These are phyloP conservation scores for Russula emetica DNA, from an alignment of 768 basidiomycete genomes.

Conservation along the genomic window DNA sequence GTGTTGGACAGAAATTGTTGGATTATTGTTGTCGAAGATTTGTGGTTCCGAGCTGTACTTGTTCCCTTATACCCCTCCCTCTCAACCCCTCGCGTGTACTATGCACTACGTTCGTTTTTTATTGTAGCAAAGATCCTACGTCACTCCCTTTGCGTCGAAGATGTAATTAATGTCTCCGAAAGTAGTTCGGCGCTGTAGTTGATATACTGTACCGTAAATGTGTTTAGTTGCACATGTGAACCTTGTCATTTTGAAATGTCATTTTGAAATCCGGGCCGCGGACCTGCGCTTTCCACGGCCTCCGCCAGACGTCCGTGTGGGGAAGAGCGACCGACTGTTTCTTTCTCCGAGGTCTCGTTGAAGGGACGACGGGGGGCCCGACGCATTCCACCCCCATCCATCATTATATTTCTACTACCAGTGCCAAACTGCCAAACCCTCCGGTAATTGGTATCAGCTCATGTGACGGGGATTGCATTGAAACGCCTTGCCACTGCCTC, in stretches of 20 bases:
- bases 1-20: not conserved
- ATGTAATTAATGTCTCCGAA: not conserved
- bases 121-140: not conserved
- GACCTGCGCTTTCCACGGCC: too few species aligned
- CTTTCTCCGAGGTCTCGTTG: not conserved
- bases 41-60: not conserved
- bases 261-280: conserved; percentile 14
- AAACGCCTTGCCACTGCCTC: not conserved
- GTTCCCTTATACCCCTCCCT: not conserved
- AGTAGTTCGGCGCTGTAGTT: not conserved
- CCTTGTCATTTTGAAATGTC: too few species aligned
- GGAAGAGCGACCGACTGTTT: not conserved
- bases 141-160: not conserved
- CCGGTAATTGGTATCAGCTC: not conserved
- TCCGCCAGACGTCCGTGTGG: too few species aligned
- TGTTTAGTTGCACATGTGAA: not conserved
- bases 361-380: not conserved
- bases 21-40: not conserved
- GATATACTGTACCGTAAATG: not conserved
- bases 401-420: not conserved
- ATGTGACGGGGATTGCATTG: conserved; percentile 10
- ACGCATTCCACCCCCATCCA: not conserved
- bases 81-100: too few species aligned
- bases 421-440: not conserved
- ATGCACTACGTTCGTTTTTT: conserved; percentile 17